These are phyloP conservation scores for Taphrina communis DNA, from an alignment of 1,139 yeast species.

Conservation along the genomic window DNA sequence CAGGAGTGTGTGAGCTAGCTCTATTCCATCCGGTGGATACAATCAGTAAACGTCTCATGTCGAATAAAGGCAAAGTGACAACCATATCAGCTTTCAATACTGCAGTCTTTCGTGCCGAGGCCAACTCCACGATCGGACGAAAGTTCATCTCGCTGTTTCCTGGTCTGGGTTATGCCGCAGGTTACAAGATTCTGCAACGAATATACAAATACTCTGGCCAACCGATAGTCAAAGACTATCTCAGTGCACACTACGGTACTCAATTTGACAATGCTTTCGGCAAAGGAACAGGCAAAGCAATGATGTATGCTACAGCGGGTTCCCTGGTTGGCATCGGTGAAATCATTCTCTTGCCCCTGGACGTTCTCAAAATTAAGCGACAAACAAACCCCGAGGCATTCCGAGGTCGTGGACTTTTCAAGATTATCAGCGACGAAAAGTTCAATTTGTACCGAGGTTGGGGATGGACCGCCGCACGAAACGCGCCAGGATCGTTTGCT, in stretches of 20 bases:
- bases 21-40: constrained; percentile 98
- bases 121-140: constrained; percentile 69
- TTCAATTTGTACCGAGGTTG: constrained; percentile 94
- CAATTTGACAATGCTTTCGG: constrained; percentile 80
- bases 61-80: constrained; percentile 77
- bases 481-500: constrained; percentile 98
- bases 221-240: constrained; percentile 91
- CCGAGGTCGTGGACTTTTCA: constrained; percentile 93
- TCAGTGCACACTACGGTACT: constrained; percentile 73
- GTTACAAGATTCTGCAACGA: constrained; percentile 93
- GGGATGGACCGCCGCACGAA: constrained; percentile 99
- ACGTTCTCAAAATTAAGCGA: constrained; percentile 95
- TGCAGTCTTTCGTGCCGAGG: constrained; percentile 86
- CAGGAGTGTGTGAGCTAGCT: constrained; percentile 94
- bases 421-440: constrained; percentile 88
- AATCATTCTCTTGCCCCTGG: constrained; percentile 91
- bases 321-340: constrained; percentile 92
- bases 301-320: constrained; percentile 96
- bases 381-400: constrained; percentile 99
- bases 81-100: constrained; percentile 70
- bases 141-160: constrained; percentile 89
- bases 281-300: constrained; percentile 92
- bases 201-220: constrained; percentile 99
- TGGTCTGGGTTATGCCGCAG: constrained; percentile 97
- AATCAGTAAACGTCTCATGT: constrained; percentile 95